These are phyloP conservation scores for Phytophthora palmivora DNA, from an alignment of 352 stramenopile genomes.

Conservation along the genomic window DNA sequence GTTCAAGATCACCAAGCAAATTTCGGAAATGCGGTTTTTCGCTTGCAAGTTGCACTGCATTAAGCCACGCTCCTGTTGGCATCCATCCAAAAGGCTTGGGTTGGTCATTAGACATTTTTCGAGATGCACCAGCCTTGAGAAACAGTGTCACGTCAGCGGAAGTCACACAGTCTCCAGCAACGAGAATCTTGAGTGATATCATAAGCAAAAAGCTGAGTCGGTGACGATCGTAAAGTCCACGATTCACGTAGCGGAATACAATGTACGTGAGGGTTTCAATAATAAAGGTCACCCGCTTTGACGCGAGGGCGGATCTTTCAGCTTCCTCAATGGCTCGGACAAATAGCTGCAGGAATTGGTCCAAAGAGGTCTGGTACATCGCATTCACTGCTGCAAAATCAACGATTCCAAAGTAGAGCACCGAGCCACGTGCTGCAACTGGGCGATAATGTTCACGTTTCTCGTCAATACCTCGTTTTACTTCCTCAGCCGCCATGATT, in stretches of 20 bases:
- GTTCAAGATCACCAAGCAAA: slow-evolving; percentile 69
- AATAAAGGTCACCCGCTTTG: slow-evolving; percentile 89
- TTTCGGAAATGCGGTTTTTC: slow-evolving; percentile 75
- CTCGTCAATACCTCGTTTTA: slow-evolving; percentile 90
- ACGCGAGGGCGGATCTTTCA: slow-evolving; percentile 78
- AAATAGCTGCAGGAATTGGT: slow-evolving; percentile 92
- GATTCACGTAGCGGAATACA: slow-evolving; percentile 78
- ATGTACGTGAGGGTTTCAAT: slow-evolving; percentile 89
- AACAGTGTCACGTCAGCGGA: slow-evolving; percentile 71
- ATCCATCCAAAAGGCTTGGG: slow-evolving; percentile 82
- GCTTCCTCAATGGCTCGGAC: slow-evolving; percentile 83
- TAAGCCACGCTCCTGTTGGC: slow-evolving; percentile 68
- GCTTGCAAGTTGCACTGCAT: slow-evolving; percentile 69
- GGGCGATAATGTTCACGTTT: slow-evolving; percentile 93
- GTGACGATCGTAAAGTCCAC: slow-evolving; percentile 78
- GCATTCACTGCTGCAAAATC: slow-evolving; percentile 88
- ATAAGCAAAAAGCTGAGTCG: slow-evolving; percentile 82
- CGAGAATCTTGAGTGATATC: slow-evolving; percentile 79
- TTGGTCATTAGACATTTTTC: slow-evolving; percentile 68
- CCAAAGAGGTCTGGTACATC: slow-evolving; percentile 93
- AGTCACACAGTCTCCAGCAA: slow-evolving; percentile 63
- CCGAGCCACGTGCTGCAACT: slow-evolving; percentile 84
- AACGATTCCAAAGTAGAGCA: slow-evolving; percentile 92
- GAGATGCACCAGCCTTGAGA: slow-evolving; percentile 71
- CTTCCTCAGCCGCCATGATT: slow-evolving; percentile 86